These are phyloP conservation scores for Naegleria lovaniensis DNA, from an alignment of 208 protist genomes.

Conservation along the genomic window DNA sequence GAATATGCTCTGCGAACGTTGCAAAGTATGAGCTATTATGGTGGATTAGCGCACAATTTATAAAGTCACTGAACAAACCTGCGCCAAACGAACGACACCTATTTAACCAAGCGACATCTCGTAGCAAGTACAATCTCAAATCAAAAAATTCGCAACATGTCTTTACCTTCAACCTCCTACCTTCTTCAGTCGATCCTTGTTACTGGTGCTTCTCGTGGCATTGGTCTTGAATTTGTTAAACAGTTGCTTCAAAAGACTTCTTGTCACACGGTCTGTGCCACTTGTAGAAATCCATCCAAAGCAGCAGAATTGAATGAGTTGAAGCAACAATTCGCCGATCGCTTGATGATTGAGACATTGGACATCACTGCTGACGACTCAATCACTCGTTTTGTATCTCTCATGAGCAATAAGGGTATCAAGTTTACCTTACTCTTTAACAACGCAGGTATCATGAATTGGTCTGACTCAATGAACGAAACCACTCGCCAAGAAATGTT, in stretches of 20 bases:
- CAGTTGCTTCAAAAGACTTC: not conserved
- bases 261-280: not conserved
- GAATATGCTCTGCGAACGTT: no score
- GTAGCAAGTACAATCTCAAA: no score
- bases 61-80: no score
- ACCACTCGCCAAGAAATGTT: not conserved
- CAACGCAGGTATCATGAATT: not conserved
- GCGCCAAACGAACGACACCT: no score
- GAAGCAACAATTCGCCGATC: not conserved
- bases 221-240: not conserved
- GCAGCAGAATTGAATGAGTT: no score
- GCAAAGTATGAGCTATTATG: no score
- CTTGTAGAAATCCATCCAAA: not conserved
- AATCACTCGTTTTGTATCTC: not conserved
- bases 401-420: not conserved
- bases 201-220: not conserved
- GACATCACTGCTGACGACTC: not conserved
- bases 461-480: not conserved
- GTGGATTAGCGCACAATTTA: no score
- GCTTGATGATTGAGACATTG: not conserved
- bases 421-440: not conserved
- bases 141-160: no score
- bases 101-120: no score
- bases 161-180: no score
- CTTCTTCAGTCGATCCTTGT: not conserved